phyloP scores from a whole-genome alignment of 1,139 yeast species.

The Zygosaccharomyces sapae region DNA sequence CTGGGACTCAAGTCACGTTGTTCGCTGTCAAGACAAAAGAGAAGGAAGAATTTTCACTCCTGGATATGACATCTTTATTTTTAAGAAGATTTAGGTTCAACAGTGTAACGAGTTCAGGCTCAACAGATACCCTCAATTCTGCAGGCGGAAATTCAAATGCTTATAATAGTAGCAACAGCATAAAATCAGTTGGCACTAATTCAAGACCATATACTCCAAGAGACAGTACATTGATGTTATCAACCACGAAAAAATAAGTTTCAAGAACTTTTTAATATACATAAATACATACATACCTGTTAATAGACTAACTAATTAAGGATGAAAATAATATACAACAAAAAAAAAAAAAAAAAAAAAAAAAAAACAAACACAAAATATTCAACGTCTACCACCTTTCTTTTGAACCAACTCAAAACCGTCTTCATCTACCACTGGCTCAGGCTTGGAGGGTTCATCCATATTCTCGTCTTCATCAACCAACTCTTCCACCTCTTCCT shows the following conservation, averaged over 20 bases:
- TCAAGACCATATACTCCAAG: conserved; percentile 20
- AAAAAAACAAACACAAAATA: conserved; percentile 10
- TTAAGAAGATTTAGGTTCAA: conserved; percentile 31
- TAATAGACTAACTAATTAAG: conserved; percentile 1
- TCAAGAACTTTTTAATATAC: no score
- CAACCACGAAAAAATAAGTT: conserved; percentile 6
- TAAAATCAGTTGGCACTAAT: conserved; percentile 9
- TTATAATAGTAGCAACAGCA: conserved; percentile 4
- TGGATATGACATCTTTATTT: conserved; percentile 37
- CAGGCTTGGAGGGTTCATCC: conserved; percentile 21
- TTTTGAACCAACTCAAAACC: conserved; percentile 86
- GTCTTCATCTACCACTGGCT: conserved; percentile 83
- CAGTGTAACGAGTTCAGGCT: conserved; percentile 19
- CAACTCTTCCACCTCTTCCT: conserved; percentile 36
- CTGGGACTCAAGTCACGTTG: conserved; percentile 55
- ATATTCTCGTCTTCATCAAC: conserved; percentile 37
- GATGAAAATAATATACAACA: conserved; percentile 1
- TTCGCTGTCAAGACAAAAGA: conserved; percentile 49
- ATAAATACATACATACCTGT: not conserved
- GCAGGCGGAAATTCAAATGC: conserved; percentile 7
- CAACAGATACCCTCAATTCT: conserved; percentile 16
- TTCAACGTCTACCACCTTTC: conserved; percentile 53
- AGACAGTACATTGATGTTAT: conserved; percentile 12
- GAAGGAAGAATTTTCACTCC: conserved; percentile 35
- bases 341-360: not conserved